Percentiles rank a stretch among this genome's conserved stretches.
phyloP scores from a whole-genome alignment of 208 protist species.

The Trichomonas vaginalis region DNA sequence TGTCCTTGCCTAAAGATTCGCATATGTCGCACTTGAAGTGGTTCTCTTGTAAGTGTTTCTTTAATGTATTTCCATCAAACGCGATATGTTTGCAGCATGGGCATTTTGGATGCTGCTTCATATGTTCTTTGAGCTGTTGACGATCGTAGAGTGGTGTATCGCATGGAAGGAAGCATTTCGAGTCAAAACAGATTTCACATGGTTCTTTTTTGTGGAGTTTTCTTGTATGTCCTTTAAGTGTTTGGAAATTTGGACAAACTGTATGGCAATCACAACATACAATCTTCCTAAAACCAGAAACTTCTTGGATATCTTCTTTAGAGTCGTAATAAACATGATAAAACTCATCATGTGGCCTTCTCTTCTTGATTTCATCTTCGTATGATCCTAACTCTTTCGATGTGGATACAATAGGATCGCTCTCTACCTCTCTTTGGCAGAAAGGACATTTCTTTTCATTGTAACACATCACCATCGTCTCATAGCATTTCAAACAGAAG shows the following conservation, averaged over 20 bases:
- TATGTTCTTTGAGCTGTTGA: neutral
- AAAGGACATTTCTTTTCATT: neutral
- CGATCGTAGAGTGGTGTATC: neutral
- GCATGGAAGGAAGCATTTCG: neutral
- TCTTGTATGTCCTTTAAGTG: neutral
- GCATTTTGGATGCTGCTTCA: neutral
- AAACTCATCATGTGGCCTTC: neutral
- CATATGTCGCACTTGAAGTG: neutral
- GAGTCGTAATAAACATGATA: neutral
- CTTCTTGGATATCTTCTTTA: neutral
- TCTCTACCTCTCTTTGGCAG: neutral
- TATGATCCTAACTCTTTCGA: neutral
- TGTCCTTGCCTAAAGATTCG: neutral
- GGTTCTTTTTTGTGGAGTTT: neutral
- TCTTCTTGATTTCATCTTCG: neutral
- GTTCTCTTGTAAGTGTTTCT: neutral
- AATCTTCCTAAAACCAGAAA: neutral
- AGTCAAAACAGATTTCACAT: neutral
- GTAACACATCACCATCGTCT: neutral
- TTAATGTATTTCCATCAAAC: neutral
- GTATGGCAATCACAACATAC: neutral
- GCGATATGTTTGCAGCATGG: neutral
- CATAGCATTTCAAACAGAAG: neutral
- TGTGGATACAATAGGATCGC: neutral
- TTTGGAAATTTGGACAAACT: neutral